phyloP scores from a whole-genome alignment of 1,284 basidiomycete genomes.

The Sporisorium sorghi region DNA sequence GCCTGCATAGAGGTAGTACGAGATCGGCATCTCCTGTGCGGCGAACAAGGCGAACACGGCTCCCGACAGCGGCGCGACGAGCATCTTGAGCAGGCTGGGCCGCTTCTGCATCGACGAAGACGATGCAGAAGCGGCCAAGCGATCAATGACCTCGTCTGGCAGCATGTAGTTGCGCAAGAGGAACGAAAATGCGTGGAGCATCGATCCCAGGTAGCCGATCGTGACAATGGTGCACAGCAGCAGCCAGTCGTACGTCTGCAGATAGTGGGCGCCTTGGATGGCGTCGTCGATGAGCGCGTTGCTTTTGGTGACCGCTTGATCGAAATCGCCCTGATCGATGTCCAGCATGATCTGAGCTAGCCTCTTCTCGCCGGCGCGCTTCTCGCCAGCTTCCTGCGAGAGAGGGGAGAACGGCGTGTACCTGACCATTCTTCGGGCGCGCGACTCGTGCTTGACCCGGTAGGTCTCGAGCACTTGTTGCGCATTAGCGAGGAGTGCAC shows the following conservation, averaged over 20 bases:
- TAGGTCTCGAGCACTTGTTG: constrained; percentile 84
- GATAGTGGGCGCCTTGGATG: constrained; percentile 80
- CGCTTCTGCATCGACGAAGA: background rate
- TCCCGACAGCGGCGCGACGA: constrained; percentile 33
- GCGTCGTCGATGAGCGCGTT: constrained; percentile 74
- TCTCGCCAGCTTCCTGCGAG: constrained; percentile 2
- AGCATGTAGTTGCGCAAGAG: constrained; percentile 60
- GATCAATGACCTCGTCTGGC: constrained; percentile 8
- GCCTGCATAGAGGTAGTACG: constrained; percentile 81
- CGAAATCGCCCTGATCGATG: constrained; percentile 71
- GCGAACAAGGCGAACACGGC: constrained; percentile 72
- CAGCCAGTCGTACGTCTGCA: constrained; percentile 85
- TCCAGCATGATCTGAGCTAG: constrained; percentile 68
- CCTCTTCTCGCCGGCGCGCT: constrained; percentile 70
- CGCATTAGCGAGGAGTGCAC: constrained; percentile 78
- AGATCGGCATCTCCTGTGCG: constrained; percentile 77
- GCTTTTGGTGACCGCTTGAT: constrained; percentile 73
- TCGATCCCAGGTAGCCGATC: constrained; percentile 82
- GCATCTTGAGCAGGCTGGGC: constrained; percentile 20
- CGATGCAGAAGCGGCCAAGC: background rate
- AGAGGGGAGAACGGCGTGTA: constrained; percentile 52
- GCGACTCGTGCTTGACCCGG: constrained; percentile 75
- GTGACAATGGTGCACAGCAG: constrained; percentile 79
- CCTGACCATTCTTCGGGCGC: constrained; percentile 43
- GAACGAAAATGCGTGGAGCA: constrained; percentile 68